phyloP scores from a whole-genome alignment of 495 filamentous ascomycete species.

The Aspergillus mulundensis region DNA sequence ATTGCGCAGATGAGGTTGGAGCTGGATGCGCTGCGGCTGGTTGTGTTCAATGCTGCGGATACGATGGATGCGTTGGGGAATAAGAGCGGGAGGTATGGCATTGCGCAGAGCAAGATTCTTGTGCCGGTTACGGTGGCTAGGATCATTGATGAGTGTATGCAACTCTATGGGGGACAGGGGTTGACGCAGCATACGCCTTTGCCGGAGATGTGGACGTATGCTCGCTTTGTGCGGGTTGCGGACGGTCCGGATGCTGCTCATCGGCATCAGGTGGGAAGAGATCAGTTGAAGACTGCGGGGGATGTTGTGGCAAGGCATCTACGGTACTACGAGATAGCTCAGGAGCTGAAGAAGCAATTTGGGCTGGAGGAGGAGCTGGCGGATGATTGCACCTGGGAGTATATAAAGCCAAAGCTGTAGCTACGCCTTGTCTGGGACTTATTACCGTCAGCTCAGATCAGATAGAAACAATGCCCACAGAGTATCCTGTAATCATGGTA shows the following conservation, averaged over 20 bases:
- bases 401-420: not conserved
- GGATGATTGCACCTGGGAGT: slow-evolving; percentile 6
- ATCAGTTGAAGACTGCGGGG: not conserved
- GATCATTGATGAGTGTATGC: slow-evolving; percentile 9
- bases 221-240: slow-evolving; percentile 1
- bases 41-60: slow-evolving; percentile 9
- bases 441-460: too few species aligned
- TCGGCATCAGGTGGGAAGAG: slow-evolving; percentile 6
- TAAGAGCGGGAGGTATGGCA: slow-evolving; percentile 2
- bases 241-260: slow-evolving; percentile 15
- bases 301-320: not conserved
- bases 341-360: slow-evolving; percentile 4
- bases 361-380: slow-evolving; percentile 7
- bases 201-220: slow-evolving; percentile 9
- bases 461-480: too few species aligned
- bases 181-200: slow-evolving; percentile 12
- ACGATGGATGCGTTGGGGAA: slow-evolving; percentile 5
- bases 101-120: slow-evolving; percentile 12
- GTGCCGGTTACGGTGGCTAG: not conserved
- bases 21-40: slow-evolving; percentile 7
- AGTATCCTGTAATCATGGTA: too few species aligned
- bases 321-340: not conserved
- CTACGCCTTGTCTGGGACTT: not conserved
- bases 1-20: slow-evolving; percentile 9
- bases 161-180: slow-evolving; percentile 5